Conservation (phyloP, 129 eudicot genomes). For the Pseudognaphalium luteoalbum region DNA sequence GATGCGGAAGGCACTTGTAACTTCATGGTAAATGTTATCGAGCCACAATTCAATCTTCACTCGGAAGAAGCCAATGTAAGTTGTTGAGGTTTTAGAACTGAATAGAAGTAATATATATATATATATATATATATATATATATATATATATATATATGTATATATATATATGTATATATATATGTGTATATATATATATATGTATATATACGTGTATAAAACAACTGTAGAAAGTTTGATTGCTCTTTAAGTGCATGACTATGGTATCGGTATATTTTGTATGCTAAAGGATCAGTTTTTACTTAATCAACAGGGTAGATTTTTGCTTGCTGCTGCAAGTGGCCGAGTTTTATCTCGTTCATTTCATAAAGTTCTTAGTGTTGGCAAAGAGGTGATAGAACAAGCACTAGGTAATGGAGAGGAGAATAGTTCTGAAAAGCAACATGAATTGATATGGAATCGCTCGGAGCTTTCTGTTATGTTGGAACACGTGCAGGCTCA, state of each 20-base stretch:
- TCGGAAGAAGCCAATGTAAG: conserved; percentile 93
- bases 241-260: not conserved
- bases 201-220: too few species aligned
- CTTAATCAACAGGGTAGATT: conserved; percentile 77
- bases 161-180: too few species aligned
- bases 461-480: conserved; percentile 87
- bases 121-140: too few species aligned
- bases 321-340: conserved; percentile 95
- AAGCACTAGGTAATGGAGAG: conserved; percentile 52
- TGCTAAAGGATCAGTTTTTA: conserved; percentile 20
- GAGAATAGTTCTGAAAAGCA: conserved; percentile 50
- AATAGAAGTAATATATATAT: conserved; percentile 2
- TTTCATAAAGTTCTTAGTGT: conserved; percentile 77
- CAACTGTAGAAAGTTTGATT: not conserved
- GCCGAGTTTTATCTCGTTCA: conserved; percentile 89
- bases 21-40: conserved; percentile 89
- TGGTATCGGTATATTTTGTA: conserved; percentile 15
- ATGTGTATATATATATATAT: too few species aligned
- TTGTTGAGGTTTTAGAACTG: conserved; percentile 17
- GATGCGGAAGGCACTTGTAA: conserved; percentile 73
- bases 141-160: too few species aligned
- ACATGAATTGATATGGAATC: conserved; percentile 88
- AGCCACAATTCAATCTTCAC: conserved; percentile 98
- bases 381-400: conserved; percentile 74
- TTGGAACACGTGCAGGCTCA: conserved; percentile 97